Percentiles rank a stretch among this genome's conserved stretches.
Conservation (phyloP, 352 stramenopile species). For the Phytopythium vexans region DNA sequence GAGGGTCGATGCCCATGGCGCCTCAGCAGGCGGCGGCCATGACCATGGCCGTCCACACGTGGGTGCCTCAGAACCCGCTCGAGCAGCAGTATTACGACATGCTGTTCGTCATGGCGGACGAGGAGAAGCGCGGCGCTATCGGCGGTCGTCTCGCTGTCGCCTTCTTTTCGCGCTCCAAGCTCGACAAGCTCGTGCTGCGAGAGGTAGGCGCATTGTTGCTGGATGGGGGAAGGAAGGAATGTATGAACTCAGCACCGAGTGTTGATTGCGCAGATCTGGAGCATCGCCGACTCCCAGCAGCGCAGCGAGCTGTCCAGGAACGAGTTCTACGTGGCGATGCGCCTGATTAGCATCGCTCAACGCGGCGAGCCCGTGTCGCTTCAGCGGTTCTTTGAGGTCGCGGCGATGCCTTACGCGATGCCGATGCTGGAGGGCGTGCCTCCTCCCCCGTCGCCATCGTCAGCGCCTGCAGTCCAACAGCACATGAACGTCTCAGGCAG, state of each 20-base stretch:
- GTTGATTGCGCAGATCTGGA: conserved; percentile 59
- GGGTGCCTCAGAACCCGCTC: conserved; percentile 48
- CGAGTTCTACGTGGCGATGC: conserved; percentile 87
- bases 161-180: conserved; percentile 91
- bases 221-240: background rate
- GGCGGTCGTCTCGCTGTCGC: conserved; percentile 86
- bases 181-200: conserved; percentile 80
- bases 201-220: conserved; percentile 36
- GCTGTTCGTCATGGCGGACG: conserved; percentile 90
- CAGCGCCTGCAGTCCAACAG: background rate
- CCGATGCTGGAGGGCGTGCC: conserved; percentile 65
- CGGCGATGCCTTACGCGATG: conserved; percentile 46
- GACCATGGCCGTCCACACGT: conserved; percentile 24
- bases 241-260: background rate
- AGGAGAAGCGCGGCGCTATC: conserved; percentile 78
- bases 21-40: background rate
- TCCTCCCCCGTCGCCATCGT: conserved; percentile 13
- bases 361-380: conserved; percentile 56
- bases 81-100: conserved; percentile 89
- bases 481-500: no score
- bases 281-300: conserved; percentile 64
- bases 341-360: conserved; percentile 83
- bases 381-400: conserved; percentile 74
- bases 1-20: conserved; percentile 7
- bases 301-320: conserved; percentile 71